Conservation (phyloP, 2,329 filamentous ascomycete genomes). For the Fusarium sp. region DNA sequence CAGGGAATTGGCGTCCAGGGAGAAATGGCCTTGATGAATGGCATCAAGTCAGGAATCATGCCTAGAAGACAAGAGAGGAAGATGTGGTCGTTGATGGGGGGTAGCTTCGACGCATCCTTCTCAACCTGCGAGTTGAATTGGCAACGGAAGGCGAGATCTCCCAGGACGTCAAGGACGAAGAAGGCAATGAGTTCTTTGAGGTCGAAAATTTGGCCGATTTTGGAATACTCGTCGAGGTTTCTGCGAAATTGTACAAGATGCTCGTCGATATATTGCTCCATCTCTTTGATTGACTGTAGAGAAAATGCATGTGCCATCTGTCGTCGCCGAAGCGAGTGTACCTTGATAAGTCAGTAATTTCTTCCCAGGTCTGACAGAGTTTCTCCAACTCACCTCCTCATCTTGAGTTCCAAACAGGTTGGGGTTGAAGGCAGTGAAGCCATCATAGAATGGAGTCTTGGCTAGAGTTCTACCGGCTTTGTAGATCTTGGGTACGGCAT, state of each 20-base stretch:
- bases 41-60: neutral
- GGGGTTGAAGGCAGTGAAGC: neutral
- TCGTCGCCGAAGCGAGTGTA: neutral
- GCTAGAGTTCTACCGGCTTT: neutral
- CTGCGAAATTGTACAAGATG: neutral
- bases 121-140: neutral
- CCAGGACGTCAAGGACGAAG: neutral
- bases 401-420: neutral
- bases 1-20: neutral
- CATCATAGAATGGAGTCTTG: neutral
- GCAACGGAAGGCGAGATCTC: neutral
- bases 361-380: too few relatives aligned
- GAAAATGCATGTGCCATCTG: neutral
- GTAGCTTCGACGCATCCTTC: neutral
- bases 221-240: neutral
- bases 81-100: neutral
- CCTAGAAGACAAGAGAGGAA: neutral
- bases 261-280: neutral
- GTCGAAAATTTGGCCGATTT: neutral
- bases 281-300: neutral
- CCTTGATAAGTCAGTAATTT: neutral
- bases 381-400: neutral
- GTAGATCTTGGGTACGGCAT: neutral
- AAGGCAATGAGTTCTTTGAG: neutral
- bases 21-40: neutral